phyloP scores from a whole-genome alignment of 768 basidiomycete genomes.

The Russula earlei region DNA sequence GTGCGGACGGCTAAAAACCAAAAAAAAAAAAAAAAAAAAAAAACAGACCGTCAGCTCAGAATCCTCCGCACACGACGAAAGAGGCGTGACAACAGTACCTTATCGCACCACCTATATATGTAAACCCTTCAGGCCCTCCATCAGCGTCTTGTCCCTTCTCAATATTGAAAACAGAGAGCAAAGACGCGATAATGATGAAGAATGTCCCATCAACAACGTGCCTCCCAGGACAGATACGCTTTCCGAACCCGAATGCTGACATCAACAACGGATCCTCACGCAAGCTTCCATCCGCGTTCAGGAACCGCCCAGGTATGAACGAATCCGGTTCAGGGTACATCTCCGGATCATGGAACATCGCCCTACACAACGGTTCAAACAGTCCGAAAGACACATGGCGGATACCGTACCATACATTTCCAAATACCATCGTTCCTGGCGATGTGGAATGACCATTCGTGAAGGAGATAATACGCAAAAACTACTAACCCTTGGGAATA shows the following conservation, averaged over 20 bases:
- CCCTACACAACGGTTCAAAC: background rate
- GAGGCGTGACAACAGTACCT: no score
- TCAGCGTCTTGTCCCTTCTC: background rate
- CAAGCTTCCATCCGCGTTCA: background rate
- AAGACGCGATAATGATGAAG: background rate
- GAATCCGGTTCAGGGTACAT: background rate
- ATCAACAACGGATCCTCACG: background rate
- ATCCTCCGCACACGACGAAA: background rate
- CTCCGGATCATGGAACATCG: background rate
- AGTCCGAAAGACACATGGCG: no score
- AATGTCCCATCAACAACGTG: background rate
- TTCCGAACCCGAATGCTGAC: background rate
- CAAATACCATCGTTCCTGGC: background rate
- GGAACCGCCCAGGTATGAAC: background rate
- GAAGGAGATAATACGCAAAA: no score
- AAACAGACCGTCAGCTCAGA: no score
- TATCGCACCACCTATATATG: no score
- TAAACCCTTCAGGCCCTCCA: background rate
- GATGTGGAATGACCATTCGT: no score
- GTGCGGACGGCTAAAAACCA: background rate
- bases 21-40: no score
- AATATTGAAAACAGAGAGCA: background rate
- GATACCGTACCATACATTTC: background rate
- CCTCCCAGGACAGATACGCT: background rate
- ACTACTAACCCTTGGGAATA: background rate